Conservation (phyloP, 352 stramenopile genomes). For the Pythium brachiatum region DNA sequence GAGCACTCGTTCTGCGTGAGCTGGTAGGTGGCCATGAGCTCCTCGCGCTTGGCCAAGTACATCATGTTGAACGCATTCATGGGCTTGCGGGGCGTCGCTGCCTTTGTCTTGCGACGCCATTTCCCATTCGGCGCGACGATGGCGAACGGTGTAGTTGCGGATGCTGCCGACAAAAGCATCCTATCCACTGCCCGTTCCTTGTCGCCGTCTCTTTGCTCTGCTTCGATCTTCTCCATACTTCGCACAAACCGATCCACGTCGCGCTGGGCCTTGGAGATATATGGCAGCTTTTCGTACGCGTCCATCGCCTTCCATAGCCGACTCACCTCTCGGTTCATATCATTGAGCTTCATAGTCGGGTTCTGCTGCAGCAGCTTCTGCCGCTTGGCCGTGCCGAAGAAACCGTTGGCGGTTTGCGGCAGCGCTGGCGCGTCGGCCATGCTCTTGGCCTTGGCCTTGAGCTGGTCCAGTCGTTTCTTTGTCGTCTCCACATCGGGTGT, state of each 20-base stretch:
- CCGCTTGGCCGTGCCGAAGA: slow-evolving; percentile 39
- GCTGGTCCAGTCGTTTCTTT: slow-evolving; percentile 34
- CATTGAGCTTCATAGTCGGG: slow-evolving; percentile 35
- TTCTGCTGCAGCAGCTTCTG: slow-evolving; percentile 30
- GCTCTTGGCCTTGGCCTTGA: slow-evolving; percentile 31
- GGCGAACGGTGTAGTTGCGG: neutral
- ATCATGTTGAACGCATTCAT: slow-evolving; percentile 65
- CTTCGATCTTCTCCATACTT: slow-evolving; percentile 39
- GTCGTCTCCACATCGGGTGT: slow-evolving; percentile 32
- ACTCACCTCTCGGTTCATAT: slow-evolving; percentile 48
- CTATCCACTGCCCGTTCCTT: neutral
- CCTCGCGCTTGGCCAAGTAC: slow-evolving; percentile 52
- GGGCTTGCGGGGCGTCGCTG: slow-evolving; percentile 27
- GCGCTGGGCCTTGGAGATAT: slow-evolving; percentile 35
- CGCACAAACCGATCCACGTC: slow-evolving; percentile 46
- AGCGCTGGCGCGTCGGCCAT: slow-evolving; percentile 35
- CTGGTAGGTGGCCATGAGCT: slow-evolving; percentile 52
- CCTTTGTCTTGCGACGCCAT: slow-evolving; percentile 12
- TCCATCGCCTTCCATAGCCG: slow-evolving; percentile 42
- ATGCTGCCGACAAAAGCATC: neutral
- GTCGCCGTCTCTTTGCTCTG: neutral
- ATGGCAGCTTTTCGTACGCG: slow-evolving; percentile 30
- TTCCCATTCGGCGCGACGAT: neutral
- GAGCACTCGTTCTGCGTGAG: slow-evolving; percentile 70
- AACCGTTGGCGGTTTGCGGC: slow-evolving; percentile 43